Evolutionary conservation across 768 basidiomycete genomes (phyloP).

Genomic region (Botryobasidium botryosum): DNA sequence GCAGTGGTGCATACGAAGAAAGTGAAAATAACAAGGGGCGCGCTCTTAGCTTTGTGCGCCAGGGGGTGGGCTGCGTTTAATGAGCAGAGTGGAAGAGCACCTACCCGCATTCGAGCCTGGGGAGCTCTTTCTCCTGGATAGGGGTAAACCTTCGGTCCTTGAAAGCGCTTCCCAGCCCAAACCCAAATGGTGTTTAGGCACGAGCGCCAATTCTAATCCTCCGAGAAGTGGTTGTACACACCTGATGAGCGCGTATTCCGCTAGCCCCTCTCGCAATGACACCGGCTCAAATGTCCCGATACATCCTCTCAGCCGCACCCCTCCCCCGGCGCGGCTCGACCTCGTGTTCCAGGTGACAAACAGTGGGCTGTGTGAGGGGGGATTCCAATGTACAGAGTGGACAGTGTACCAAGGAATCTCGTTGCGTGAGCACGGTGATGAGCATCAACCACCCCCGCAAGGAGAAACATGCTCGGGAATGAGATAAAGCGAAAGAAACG

Average conservation of each 20-base stretch:
- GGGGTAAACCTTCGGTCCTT: conserved; percentile 68
- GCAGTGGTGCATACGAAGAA: conserved; percentile 3
- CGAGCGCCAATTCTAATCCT: background rate
- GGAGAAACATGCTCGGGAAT: too few species aligned
- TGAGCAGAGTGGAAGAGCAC: conserved; percentile 15
- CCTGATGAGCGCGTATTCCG: conserved; percentile 78
- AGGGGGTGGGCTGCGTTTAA: conserved; percentile 9
- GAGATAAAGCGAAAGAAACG: too few species aligned
- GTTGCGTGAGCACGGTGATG: too few species aligned
- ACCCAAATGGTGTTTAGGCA: background rate
- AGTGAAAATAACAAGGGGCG: conserved; percentile 4
- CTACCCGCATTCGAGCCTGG: conserved; percentile 73
- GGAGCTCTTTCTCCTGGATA: conserved; percentile 62
- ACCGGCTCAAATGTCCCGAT: conserved; percentile 84
- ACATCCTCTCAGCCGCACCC: conserved; percentile 67
- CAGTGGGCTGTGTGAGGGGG: conserved; percentile 41
- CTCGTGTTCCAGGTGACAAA: conserved; percentile 94
- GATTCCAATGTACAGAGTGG: background rate
- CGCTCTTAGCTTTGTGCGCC: background rate
- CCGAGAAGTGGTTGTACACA: conserved; percentile 8
- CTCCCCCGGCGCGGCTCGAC: conserved; percentile 35
- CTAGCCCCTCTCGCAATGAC: conserved; percentile 54
- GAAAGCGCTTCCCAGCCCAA: conserved; percentile 38
- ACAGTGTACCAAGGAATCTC: background rate
- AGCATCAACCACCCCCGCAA: too few species aligned